Evolutionary conservation across 2,329 filamentous ascomycete species (phyloP), one percentile per base, ranked within the genome.

Genomic region (Aureobasidium sp.): DNA sequence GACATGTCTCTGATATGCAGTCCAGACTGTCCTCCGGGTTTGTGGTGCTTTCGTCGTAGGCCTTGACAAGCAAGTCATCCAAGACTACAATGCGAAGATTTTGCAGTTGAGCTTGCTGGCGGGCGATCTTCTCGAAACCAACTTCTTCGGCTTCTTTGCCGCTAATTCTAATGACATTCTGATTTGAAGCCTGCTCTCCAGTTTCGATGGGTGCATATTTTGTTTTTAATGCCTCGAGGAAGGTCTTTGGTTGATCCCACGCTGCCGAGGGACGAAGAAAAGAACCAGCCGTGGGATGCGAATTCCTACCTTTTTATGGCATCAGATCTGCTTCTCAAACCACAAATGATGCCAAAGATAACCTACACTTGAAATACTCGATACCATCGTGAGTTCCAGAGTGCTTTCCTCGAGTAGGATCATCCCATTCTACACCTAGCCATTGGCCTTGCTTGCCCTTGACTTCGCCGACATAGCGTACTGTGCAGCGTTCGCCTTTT

Each of bases 391-490:
- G 86, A 64, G 87, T 85, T 63, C 94, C 94, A 69, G 93, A 84
- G 75, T 99, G 92, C 78, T 97, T 97, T 64, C 94, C 94, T 69
- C 92, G 83, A 41, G 80, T 81, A 61, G 86, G 78, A 73, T 97
- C 90, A 75, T 97, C 93, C 94, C 94, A 99, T 81, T 99, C 94
- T 51, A 97, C 90, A 50, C 94, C 94, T 37, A 97, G 82, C 92
- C 93, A 97, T 65, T 82, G 79, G 53, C 91, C 90, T 47, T 83
- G 80, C 9, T 91, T 92, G 67, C 88, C 89, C 55, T 84, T 80
- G 8, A 97, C 88, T 37, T 82, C 74, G 48, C 94, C 94, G 64
- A 89, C 76, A 71, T 92, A 97, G 64, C 91, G 86, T 62, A 97
- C 82, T 1, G 93, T 97, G 75, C 92, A 96, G 45, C 89, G 76